phyloP scores from a whole-genome alignment of 1,284 basidiomycete species.

The Macrocystidia cucumis region DNA sequence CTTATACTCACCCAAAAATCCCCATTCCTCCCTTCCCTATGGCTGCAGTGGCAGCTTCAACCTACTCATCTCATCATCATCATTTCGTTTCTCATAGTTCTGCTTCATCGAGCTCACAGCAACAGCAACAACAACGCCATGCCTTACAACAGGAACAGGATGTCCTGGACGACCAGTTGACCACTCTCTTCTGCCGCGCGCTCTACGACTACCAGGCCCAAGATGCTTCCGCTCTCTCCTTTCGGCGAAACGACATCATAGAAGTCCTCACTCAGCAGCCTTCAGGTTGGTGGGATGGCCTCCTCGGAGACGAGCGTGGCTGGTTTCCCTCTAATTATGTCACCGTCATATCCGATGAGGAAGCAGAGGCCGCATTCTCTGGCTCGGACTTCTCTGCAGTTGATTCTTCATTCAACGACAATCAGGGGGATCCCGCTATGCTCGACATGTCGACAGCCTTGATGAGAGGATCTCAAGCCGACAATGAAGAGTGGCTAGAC shows the following conservation, averaged over 20 bases:
- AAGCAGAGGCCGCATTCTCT: constrained; percentile 61
- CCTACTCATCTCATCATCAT: constrained; percentile 13
- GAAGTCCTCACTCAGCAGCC: constrained; percentile 90
- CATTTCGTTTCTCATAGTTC: constrained; percentile 12
- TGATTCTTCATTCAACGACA: constrained; percentile 17
- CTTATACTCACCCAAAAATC: too few species aligned
- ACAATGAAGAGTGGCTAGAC: constrained; percentile 41
- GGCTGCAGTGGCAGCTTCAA: constrained; percentile 14
- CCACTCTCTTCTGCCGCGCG: constrained; percentile 83
- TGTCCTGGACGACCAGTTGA: constrained; percentile 46
- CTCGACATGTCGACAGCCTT: constrained; percentile 45
- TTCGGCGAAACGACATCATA: constrained; percentile 83
- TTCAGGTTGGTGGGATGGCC: constrained; percentile 98
- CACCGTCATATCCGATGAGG: constrained; percentile 68
- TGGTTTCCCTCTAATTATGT: constrained; percentile 99
- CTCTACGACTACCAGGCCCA: constrained; percentile 90
- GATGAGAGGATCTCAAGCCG: constrained; percentile 33
- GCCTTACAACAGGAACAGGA: constrained; percentile 15
- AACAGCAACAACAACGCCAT: constrained; percentile 11
- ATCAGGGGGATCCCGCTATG: constrained; percentile 22
- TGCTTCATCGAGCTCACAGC: constrained; percentile 5
- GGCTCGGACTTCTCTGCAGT: constrained; percentile 33
- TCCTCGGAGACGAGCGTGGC: constrained; percentile 83
- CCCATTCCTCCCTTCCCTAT: too few species aligned
- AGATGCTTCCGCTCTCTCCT: constrained; percentile 85